Evolutionary conservation across 208 protist species (phyloP), one percentile per base, ranked within the genome.

Genomic region (Leishmania major): DNA sequence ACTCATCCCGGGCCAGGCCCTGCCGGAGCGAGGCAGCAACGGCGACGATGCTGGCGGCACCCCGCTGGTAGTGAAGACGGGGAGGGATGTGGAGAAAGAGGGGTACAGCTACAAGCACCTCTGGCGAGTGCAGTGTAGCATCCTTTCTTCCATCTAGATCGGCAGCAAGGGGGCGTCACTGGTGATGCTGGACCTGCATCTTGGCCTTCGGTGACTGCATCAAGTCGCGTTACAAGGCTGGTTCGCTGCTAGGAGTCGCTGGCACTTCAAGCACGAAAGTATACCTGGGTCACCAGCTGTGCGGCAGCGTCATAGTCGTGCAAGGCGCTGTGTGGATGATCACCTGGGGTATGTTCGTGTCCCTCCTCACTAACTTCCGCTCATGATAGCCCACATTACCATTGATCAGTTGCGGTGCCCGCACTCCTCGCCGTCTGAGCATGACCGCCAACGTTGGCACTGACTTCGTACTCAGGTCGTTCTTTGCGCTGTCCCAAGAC

Each of bases 231-330:
- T 87, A 85, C 78, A 73, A 40, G 25, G 71, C 84, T 3, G 78
- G 82, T 37, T 85, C 84, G 55, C 66, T 90, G 35, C 1, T 88
- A 40, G 55, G 77, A 2, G 84, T 87, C 17, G 73, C 88, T 31
- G 87, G 69, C 13, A 90, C 78, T 40, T 55, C 83, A 7, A 86
- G 88, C 69, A 84, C 84, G 66, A 83, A 86, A 77, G 69, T 90
- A n/a, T 83, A 84, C 64, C 59, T 91, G 0, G 90, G 87, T 28
- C 79, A 90, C 81, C 88, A 94, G 75, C 45, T 94, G n/a, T 62
- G 51, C 15, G 78, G 79, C 71, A 71, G 64, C 47, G 70, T 90
- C 10, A 31, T 80, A 1, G 47, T 84, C 11, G 11, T 87, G 40
- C 90, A 91, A 77, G 73, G 81, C 1, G 80, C 77, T 2, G 69